Evolutionary conservation across 148 eudicot species (phyloP).

Genomic region (Fallopia convolvulus): DNA sequence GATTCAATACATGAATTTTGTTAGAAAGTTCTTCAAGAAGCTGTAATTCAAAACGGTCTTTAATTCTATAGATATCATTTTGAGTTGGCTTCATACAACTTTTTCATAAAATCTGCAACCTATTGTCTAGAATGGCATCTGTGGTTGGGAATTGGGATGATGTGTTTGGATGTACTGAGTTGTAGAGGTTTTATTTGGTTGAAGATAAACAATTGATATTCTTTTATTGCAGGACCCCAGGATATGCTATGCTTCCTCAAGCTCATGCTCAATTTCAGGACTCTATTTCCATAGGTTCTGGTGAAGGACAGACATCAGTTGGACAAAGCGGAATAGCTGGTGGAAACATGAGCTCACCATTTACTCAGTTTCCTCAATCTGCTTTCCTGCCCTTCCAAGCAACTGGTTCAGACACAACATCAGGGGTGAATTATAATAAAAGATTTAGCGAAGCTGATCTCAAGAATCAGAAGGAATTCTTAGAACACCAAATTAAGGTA

Average conservation of each 20-base stretch:
- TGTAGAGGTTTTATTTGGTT: no score
- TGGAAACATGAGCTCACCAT: conserved; percentile 29
- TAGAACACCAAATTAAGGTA: conserved; percentile 83
- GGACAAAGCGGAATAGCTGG: conserved; percentile 11
- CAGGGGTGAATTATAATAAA: conserved; percentile 9
- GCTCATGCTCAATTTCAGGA: conserved; percentile 21
- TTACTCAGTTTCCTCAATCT: conserved; percentile 31
- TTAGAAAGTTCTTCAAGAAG: no score
- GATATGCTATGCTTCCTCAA: conserved; percentile 53
- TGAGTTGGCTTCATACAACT: no score
- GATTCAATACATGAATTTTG: not conserved
- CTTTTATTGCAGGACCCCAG: conserved; percentile 55
- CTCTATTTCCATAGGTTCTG: conserved; percentile 20
- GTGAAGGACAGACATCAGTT: conserved; percentile 19
- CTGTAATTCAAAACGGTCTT: no score
- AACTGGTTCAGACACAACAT: no score
- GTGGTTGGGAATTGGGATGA: not conserved
- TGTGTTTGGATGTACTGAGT: not conserved
- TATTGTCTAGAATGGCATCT: not conserved
- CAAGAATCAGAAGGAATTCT: conserved; percentile 35
- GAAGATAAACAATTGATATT: not conserved
- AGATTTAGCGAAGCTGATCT: conserved; percentile 30
- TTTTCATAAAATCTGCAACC: no score
- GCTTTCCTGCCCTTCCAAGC: conserved; percentile 16
- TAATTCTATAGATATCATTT: not conserved